Conservation (phyloP, 2,329 filamentous ascomycete species). For the Albophoma yamanashiensis region DNA sequence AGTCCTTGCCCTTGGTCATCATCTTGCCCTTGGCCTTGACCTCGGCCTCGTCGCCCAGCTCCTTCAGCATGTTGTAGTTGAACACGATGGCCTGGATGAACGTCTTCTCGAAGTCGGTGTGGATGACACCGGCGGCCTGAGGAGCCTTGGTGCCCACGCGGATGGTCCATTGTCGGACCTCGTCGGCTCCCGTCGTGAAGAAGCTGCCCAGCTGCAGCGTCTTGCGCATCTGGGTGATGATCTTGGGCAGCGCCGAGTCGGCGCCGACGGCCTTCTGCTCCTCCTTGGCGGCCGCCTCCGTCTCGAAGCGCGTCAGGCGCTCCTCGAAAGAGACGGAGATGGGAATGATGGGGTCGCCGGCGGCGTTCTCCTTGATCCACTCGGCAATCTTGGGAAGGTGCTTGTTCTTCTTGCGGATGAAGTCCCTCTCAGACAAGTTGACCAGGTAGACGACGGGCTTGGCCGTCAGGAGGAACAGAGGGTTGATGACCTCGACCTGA, state of each 20-base stretch:
- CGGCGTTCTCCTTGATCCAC: constrained; percentile 87
- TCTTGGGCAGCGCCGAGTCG: constrained; percentile 84
- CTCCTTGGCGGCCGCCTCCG: constrained; percentile 64
- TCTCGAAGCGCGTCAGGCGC: constrained; percentile 70
- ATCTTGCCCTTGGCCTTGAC: constrained; percentile 93
- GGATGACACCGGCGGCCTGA: constrained; percentile 93
- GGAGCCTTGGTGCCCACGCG: constrained; percentile 95
- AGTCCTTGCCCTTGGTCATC: constrained; percentile 98
- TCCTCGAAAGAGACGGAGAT: constrained; percentile 92
- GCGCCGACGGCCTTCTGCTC: constrained; percentile 84
- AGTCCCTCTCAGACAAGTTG: constrained; percentile 95
- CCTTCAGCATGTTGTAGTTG: constrained; percentile 73
- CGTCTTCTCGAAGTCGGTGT: constrained; percentile 98
- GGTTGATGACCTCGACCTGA: constrained; percentile 95
- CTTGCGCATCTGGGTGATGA: constrained; percentile 88
- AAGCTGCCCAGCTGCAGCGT: constrained; percentile 84
- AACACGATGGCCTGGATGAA: constrained; percentile 96
- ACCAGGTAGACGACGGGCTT: constrained; percentile 97
- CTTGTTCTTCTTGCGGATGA: constrained; percentile 99
- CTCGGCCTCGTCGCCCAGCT: constrained; percentile 77
- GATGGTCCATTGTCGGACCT: constrained; percentile 98
- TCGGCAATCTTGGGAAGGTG: constrained; percentile 85
- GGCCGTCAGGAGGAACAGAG: constrained; percentile 85
- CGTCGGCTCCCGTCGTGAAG: constrained; percentile 92
- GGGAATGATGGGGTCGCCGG: constrained; percentile 83